These are phyloP conservation scores for Cordyceps farinosa DNA, from an alignment of 2,329 filamentous ascomycete genomes.

Conservation along the genomic window DNA sequence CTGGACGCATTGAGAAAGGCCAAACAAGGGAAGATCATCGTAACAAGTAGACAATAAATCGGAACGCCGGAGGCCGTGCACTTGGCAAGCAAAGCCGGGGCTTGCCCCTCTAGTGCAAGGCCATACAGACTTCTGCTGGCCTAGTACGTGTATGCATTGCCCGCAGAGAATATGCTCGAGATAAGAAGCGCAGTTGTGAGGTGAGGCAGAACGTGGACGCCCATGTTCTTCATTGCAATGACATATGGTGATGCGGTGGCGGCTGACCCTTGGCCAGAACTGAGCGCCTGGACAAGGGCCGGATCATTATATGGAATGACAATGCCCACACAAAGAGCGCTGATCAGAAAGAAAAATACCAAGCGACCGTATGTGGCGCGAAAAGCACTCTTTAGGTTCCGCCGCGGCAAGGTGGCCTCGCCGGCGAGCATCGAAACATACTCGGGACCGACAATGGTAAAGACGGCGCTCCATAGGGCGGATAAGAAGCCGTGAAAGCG, in stretches of 20 bases:
- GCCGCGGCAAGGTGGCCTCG: slow-evolving; percentile 61
- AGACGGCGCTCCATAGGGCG: slow-evolving; percentile 61
- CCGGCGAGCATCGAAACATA: slow-evolving; percentile 67
- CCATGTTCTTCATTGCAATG: slow-evolving; percentile 56
- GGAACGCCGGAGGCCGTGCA: not conserved
- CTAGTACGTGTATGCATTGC: not conserved
- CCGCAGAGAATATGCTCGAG: slow-evolving; percentile 22
- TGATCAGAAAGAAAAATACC: too few relatives aligned
- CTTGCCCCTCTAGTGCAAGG: not conserved
- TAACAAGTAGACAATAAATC: not conserved
- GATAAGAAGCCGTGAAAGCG: slow-evolving; percentile 67
- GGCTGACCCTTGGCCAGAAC: too few relatives aligned
- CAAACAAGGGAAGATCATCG: not conserved
- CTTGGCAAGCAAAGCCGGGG: not conserved
- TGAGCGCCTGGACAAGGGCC: too few relatives aligned
- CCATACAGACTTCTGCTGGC: not conserved
- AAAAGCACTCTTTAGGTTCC: slow-evolving; percentile 63
- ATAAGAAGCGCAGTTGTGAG: slow-evolving; percentile 52
- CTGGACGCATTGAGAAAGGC: not conserved
- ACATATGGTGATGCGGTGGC: slow-evolving; percentile 60
- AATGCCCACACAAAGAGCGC: too few relatives aligned
- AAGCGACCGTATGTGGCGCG: too few relatives aligned
- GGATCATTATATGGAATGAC: too few relatives aligned
- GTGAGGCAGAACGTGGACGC: slow-evolving; percentile 50
- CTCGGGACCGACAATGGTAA: slow-evolving; percentile 63